Conservation (phyloP, 208 protist genomes). For the Acanthamoeba quina region DNA sequence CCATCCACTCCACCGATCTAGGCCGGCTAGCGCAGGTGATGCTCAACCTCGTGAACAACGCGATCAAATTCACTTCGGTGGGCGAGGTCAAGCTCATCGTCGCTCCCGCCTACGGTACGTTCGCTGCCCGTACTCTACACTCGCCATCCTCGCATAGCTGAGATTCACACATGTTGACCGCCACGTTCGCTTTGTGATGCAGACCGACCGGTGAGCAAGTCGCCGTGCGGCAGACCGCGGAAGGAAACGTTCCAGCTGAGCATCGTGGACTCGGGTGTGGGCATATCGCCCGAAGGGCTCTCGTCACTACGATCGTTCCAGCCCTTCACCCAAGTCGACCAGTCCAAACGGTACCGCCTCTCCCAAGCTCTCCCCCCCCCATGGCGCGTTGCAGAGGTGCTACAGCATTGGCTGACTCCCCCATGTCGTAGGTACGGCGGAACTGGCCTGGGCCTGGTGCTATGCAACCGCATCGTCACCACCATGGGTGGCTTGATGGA, state of each 20-base stretch:
- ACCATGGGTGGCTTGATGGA: conserved; percentile 54
- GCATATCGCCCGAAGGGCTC: conserved; percentile 36
- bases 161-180: not conserved
- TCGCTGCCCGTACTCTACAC: not conserved
- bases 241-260: conserved; percentile 31
- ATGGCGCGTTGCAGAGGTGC: not conserved
- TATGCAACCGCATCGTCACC: conserved; percentile 62
- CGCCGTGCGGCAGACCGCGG: not conserved
- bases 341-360: conserved; percentile 28
- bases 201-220: not conserved
- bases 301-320: not conserved
- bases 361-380: not conserved
- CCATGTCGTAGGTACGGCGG: conserved; percentile 1
- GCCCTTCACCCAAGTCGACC: conserved; percentile 59
- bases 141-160: too few species aligned
- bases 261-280: conserved; percentile 61
- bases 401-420: too few species aligned
- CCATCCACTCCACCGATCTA: not conserved
- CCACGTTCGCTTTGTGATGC: not conserved
- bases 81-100: conserved; percentile 58
- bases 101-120: not conserved
- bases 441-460: conserved; percentile 60
- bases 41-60: conserved; percentile 74
- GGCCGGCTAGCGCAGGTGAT: conserved; percentile 50
- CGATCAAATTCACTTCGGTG: conserved; percentile 67